Evolutionary conservation across 495 filamentous ascomycete species (phyloP).

Genomic region (Terfezia claveryi): DNA sequence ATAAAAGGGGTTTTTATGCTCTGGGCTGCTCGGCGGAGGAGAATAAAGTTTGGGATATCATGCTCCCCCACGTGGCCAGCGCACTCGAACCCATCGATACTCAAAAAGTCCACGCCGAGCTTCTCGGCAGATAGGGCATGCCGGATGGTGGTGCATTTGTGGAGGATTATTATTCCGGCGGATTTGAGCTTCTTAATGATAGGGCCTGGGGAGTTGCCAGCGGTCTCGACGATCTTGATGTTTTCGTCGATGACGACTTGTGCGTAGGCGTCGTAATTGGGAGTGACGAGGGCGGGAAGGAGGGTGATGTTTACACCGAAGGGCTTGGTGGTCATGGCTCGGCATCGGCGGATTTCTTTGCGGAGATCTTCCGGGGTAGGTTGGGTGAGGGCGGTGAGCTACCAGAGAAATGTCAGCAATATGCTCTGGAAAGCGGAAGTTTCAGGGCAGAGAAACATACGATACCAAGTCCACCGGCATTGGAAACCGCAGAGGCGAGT

Average conservation of each 20-base stretch:
- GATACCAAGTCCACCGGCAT: slow-evolving; percentile 83
- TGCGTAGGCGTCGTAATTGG: slow-evolving; percentile 82
- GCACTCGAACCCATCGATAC: slow-evolving; percentile 94
- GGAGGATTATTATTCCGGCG: slow-evolving; percentile 54
- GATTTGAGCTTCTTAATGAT: slow-evolving; percentile 77
- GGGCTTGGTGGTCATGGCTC: slow-evolving; percentile 61
- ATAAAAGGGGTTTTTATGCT: slow-evolving; percentile 75
- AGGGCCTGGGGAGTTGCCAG: slow-evolving; percentile 80
- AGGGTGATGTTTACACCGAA: slow-evolving; percentile 96
- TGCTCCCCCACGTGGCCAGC: slow-evolving; percentile 88
- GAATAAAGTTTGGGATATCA: slow-evolving; percentile 95
- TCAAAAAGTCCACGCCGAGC: slow-evolving; percentile 87
- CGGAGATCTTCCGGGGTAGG: slow-evolving; percentile 81
- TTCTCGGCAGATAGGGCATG: slow-evolving; percentile 84
- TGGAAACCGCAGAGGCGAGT: slow-evolving; percentile 79
- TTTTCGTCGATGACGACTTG: slow-evolving; percentile 85
- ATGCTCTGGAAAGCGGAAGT: background rate
- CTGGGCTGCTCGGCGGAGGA: slow-evolving; percentile 69
- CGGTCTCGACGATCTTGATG: slow-evolving; percentile 86
- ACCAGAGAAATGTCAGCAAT: background rate
- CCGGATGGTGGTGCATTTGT: slow-evolving; percentile 94
- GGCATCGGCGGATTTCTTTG: slow-evolving; percentile 75
- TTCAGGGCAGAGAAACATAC: slow-evolving; percentile 21
- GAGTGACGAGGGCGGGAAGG: slow-evolving; percentile 69
- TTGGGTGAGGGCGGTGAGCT: slow-evolving; percentile 81